phyloP scores from a whole-genome alignment of 2,329 filamentous ascomycete genomes.

The Talaromyces sp. region DNA sequence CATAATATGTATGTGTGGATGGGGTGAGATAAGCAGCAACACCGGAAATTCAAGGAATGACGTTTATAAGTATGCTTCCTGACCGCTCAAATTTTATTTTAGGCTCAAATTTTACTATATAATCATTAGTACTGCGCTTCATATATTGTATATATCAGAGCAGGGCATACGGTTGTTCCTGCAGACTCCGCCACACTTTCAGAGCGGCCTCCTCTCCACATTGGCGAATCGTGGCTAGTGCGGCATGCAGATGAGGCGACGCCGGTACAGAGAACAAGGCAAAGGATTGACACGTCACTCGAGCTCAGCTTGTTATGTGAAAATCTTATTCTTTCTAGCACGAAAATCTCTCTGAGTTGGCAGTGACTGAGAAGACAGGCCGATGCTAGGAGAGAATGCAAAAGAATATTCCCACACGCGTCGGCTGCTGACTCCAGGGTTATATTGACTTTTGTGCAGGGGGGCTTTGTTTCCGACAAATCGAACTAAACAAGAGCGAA shows the following conservation, averaged over 20 bases:
- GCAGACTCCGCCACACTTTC: conserved; percentile 39
- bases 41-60: background rate
- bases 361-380: background rate
- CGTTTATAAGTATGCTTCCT: conserved; percentile 10
- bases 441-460: conserved; percentile 14
- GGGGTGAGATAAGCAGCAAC: conserved; percentile 3
- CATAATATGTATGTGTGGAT: conserved; percentile 7
- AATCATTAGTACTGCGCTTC: background rate
- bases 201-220: conserved; percentile 27
- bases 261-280: conserved; percentile 16
- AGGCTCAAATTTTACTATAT: conserved; percentile 9
- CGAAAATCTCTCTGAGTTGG: background rate
- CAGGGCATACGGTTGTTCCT: conserved; percentile 17
- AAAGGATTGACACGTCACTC: conserved; percentile 21
- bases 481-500: background rate
- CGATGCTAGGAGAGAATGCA: background rate
- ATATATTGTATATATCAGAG: conserved; percentile 8
- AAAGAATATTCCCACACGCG: conserved; percentile 11
- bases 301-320: conserved; percentile 17
- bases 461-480: background rate
- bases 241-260: conserved; percentile 20
- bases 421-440: conserved; percentile 10
- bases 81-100: conserved; percentile 1
- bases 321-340: background rate
- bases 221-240: conserved; percentile 20